These are phyloP conservation scores for Mycena metata DNA, from an alignment of 768 basidiomycete genomes.

Conservation along the genomic window DNA sequence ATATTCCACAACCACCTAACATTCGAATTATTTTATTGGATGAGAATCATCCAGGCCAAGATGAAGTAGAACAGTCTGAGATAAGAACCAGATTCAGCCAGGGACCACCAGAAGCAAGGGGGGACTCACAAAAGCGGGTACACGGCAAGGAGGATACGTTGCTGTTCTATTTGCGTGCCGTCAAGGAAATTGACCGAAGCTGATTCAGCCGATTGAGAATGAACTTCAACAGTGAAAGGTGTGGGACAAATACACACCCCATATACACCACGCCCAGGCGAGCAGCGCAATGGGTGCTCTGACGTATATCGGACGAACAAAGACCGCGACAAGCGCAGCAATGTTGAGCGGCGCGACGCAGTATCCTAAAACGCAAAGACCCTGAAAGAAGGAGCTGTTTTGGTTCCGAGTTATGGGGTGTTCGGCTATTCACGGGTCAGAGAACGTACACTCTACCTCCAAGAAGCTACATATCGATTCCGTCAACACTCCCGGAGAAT, in stretches of 20 bases:
- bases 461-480: slow-evolving; percentile 65
- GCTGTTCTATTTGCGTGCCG: slow-evolving; percentile 93
- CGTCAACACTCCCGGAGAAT: slow-evolving; percentile 3
- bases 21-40: slow-evolving; percentile 65
- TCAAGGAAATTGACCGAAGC: slow-evolving; percentile 96
- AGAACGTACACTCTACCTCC: slow-evolving; percentile 83
- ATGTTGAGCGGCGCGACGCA: slow-evolving; percentile 94
- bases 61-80: slow-evolving; percentile 92
- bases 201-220: slow-evolving; percentile 45
- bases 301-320: slow-evolving; percentile 88
- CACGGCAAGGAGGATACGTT: slow-evolving; percentile 91
- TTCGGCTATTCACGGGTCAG: not conserved
- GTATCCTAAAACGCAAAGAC: slow-evolving; percentile 94
- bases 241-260: slow-evolving; percentile 73
- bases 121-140: slow-evolving; percentile 91
- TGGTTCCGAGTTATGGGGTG: slow-evolving; percentile 14
- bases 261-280: slow-evolving; percentile 97
- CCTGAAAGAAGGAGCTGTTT: slow-evolving; percentile 93
- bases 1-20: slow-evolving; percentile 15
- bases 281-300: slow-evolving; percentile 87
- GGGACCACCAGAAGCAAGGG: slow-evolving; percentile 16
- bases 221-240: not conserved
- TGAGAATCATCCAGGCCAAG: slow-evolving; percentile 97
- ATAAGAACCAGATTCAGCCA: not conserved
- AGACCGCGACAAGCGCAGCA: slow-evolving; percentile 89